Evolutionary conservation across 2,329 filamentous ascomycete genomes (phyloP), one percentile per base, ranked within the genome.

Genomic region (Colletotrichum agaves): DNA sequence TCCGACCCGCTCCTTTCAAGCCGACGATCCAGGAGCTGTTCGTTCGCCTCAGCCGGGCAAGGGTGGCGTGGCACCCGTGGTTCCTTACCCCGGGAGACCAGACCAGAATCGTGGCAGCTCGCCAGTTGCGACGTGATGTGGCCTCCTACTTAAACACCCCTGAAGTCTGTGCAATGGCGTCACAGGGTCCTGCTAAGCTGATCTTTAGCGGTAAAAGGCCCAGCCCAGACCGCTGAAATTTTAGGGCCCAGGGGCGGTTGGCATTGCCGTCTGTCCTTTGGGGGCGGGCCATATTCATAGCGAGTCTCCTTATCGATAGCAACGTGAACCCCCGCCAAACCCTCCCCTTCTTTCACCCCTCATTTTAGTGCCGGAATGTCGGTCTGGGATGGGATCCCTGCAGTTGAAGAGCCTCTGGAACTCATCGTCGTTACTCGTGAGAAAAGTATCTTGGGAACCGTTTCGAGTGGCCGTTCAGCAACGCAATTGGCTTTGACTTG

Each of bases 191-290:
- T 49, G 12, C 44, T 56, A 50, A 50, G 58, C 46, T 33, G 57
- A 60, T 60, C 46, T 61, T 52, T 61, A 61, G 58, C 58, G 58
- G 58, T 61, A 61, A 61, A 23, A 35, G 58, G 35, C 21, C 58
- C 33, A 50, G 58, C 46, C 58, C 46, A 52, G 46, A 52, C 58
- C 57, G 57, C 46, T 52, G 46, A 21, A 21, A 13, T 46, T 50
- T 23, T 35, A 50, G 27, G 23, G 27, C 17, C 43, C 17, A 19
- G 35, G 35, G 35, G 35, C 10, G 13, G 35, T n/a, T 46, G 15
- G 23, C 23, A 53, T 31, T 53, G n/a, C 27, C 11, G 27, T 37
- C n/a, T 37, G 33, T 53, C n/a, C 6, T 37, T 37, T 35, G 49
- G 49, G 11, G 49, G 31, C 33, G 50, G 49, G 31, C 33, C 33